Base-by-base conservation (phyloP, 2,329 filamentous ascomycete genomes). In the Botrytis galanthina region DNA sequence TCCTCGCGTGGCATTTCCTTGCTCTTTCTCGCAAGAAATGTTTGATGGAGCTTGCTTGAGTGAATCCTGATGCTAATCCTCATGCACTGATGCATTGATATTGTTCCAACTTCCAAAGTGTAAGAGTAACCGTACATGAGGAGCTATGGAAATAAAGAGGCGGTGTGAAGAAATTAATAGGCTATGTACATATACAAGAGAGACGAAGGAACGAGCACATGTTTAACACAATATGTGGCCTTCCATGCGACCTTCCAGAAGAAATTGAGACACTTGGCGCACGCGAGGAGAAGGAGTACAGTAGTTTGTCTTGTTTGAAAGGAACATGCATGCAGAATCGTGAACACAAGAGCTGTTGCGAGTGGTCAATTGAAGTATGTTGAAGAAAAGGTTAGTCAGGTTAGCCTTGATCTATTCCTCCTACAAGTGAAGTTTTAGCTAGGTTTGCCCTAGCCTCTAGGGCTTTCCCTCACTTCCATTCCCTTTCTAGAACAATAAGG, bases 181-280 rank as follows among this genome's bases (percentile, higher is more conserved):
- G 10, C 6, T 18, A 39, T 57, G 26, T n/a, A 70, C 51, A 70
- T 42, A 39, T 18, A 54, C 32, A 20, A n/a, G 26, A 22, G 16
- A 67, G 46, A 67, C 46, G 32, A 54, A 54, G 64, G 32, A 67
- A 18, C 42, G n/a, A 51, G 42, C 70, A 71, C 70, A 71, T 71
- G 70, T 37, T 71, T 6, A 39, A 51, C 60, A 64, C 26, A 44
- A 66, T 14, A 66, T 71, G 70, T 46, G 44, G n/a, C 46, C 70
- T 71, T 71, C 46, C 32, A 66, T 66, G 60, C 44, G n/a, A n/a
- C 70, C 60, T 71, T 66, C 70, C 46, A 51, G 70, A 64, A 67
- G 44, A 67, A 39, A 39, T 67, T 39, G n/a, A 39, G 46, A 18
- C 12, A 66, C 42, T 48, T 71, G 35, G 32, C 44, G 26, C 46